phyloP scores from a whole-genome alignment of 441 rosid genomes.

The Raphanus hybrid region DNA sequence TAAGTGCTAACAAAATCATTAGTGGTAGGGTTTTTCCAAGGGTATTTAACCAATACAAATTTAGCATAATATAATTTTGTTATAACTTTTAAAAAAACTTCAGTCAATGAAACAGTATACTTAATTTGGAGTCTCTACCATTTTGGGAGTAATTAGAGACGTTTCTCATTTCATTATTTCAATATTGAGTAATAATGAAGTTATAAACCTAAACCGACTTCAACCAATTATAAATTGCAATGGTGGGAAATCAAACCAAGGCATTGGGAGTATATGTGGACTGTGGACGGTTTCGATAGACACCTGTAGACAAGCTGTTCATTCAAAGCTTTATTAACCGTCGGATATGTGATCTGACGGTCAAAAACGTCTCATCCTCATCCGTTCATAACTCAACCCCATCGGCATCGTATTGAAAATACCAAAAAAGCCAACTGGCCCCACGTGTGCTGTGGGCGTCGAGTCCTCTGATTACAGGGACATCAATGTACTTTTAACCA shows the following conservation, averaged over 20 bases:
- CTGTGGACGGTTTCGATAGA: not conserved
- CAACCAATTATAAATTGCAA: no score
- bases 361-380: conserved; percentile 3
- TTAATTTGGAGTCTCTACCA: no score
- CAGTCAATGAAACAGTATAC: no score
- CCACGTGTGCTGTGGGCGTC: conserved; percentile 22
- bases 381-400: conserved; percentile 21
- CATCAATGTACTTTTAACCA: conserved; percentile 31
- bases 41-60: no score
- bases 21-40: no score
- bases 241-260: conserved; percentile 6
- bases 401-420: conserved; percentile 26
- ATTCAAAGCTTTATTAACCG: not conserved
- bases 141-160: no score
- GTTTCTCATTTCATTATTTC: no score
- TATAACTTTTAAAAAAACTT: no score
- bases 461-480: conserved; percentile 7
- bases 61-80: no score
- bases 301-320: conserved; percentile 22
- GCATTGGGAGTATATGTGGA: conserved; percentile 29
- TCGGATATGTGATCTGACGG: conserved; percentile 38
- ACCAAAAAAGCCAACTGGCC: conserved; percentile 37
- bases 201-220: no score
- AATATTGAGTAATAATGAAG: no score
- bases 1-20: no score